Conservation (phyloP, 192 early-diverging fungal species). For the Backusella circina region DNA sequence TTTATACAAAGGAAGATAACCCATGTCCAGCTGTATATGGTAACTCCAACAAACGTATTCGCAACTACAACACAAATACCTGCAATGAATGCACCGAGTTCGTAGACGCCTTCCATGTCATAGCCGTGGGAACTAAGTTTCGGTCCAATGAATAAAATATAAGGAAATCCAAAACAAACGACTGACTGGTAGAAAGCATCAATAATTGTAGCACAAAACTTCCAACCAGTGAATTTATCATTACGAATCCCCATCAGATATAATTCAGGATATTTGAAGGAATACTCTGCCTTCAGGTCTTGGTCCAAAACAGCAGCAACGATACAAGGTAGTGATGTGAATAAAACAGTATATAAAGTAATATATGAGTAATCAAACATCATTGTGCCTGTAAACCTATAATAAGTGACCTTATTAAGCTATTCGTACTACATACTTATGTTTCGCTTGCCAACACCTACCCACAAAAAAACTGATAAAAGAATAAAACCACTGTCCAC, state of each 20-base stretch:
- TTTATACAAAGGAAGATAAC: constrained; percentile 48
- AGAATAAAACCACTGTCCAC: constrained; percentile 65
- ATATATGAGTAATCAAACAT: constrained; percentile 77
- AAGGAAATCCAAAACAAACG: constrained; percentile 55
- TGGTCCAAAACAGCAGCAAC: constrained; percentile 68
- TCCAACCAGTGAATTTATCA: constrained; percentile 56
- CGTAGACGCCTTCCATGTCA: constrained; percentile 52
- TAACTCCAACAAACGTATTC: constrained; percentile 77
- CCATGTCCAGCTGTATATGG: constrained; percentile 75
- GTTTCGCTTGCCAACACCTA: constrained; percentile 29
- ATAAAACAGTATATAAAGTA: constrained; percentile 73
- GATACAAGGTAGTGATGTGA: constrained; percentile 70
- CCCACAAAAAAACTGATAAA: constrained; percentile 78
- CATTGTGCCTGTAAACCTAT: constrained; percentile 65
- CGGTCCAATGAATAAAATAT: constrained; percentile 41
- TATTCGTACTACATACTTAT: too few species aligned
- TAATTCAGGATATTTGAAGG: constrained; percentile 65
- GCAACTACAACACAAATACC: constrained; percentile 69
- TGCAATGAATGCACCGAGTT: constrained; percentile 67
- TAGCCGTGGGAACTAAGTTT: constrained; percentile 34
- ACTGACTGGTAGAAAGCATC: constrained; percentile 66
- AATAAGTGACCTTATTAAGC: not conserved
- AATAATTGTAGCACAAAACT: constrained; percentile 55
- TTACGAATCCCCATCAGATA: constrained; percentile 63
- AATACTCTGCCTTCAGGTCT: constrained; percentile 57